A percentile compares a stretch with the other conserved stretches of the same genome.
Evolutionary conservation across 208 protist species (phyloP).

Genomic region (Polymyxa betae): DNA sequence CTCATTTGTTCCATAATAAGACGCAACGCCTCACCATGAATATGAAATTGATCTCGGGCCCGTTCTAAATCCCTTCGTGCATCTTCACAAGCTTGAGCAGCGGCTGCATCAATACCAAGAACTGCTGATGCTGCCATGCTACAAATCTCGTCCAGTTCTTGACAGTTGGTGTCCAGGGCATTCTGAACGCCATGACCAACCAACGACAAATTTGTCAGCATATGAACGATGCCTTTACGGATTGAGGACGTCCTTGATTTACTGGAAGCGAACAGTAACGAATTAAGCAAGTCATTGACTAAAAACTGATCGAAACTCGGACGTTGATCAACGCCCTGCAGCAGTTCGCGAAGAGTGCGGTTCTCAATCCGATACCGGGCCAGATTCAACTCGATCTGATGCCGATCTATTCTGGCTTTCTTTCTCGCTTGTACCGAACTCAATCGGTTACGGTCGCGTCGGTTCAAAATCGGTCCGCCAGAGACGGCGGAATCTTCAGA

Average conservation of each 20-base stretch:
- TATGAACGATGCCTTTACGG: conserved; percentile 1
- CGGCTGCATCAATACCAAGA: neutral
- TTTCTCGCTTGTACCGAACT: conserved; percentile 16
- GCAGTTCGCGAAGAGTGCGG: neutral
- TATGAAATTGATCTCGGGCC: conserved; percentile 8
- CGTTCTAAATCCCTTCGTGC: neutral
- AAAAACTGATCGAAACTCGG: neutral
- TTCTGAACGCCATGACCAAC: conserved; percentile 51
- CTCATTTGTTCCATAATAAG: neutral
- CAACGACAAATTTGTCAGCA: neutral
- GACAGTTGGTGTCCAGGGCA: neutral
- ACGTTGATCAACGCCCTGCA: neutral
- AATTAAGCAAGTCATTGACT: neutral
- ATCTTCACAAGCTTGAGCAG: neutral
- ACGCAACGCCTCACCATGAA: conserved; percentile 17
- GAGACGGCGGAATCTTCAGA: neutral
- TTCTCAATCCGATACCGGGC: conserved; percentile 7
- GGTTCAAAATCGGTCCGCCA: neutral
- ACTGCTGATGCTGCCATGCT: neutral
- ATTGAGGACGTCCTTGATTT: conserved; percentile 42
- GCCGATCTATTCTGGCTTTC: conserved; percentile 15
- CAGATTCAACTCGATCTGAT: conserved; percentile 32
- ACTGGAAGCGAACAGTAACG: neutral
- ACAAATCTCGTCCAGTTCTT: neutral
- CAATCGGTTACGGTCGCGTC: conserved; percentile 9